Conservation (phyloP, 2,329 filamentous ascomycete species). For the Xenoacremonium recifei region DNA sequence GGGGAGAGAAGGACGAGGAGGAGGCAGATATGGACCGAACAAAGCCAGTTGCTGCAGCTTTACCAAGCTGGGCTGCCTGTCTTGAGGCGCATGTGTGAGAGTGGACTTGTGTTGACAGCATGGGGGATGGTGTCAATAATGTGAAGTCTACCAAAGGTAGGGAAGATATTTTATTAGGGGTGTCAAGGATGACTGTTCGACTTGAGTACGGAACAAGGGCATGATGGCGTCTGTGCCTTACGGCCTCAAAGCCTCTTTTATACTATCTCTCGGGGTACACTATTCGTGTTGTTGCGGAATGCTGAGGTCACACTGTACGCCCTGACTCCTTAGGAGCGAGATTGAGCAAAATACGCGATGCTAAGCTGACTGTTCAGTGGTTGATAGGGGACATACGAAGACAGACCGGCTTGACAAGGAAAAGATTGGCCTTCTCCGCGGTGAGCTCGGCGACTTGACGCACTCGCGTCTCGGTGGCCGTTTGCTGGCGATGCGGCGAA, state of each 20-base stretch:
- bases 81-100: constrained; percentile 19
- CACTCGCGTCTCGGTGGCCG: no score
- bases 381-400: constrained; percentile 20
- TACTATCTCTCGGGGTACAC: no score
- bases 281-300: no score
- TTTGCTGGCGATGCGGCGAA: neutral
- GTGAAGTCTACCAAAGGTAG: constrained; percentile 6
- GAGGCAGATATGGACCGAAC: constrained; percentile 11
- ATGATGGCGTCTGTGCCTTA: neutral
- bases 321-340: constrained; percentile 2
- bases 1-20: constrained; percentile 13
- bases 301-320: no score
- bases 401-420: constrained; percentile 17
- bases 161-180: constrained; percentile 7
- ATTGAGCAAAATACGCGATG: constrained; percentile 6
- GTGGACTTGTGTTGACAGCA: constrained; percentile 28
- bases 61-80: constrained; percentile 25
- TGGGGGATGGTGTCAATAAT: constrained; percentile 10
- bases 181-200: neutral
- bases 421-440: constrained; percentile 1
- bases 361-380: constrained; percentile 8
- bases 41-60: constrained; percentile 20
- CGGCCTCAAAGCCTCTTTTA: neutral
- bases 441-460: no score
- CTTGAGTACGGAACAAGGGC: neutral